Evolutionary conservation across 1,284 basidiomycete species (phyloP).

Genomic region (Tausonia pullulans): DNA sequence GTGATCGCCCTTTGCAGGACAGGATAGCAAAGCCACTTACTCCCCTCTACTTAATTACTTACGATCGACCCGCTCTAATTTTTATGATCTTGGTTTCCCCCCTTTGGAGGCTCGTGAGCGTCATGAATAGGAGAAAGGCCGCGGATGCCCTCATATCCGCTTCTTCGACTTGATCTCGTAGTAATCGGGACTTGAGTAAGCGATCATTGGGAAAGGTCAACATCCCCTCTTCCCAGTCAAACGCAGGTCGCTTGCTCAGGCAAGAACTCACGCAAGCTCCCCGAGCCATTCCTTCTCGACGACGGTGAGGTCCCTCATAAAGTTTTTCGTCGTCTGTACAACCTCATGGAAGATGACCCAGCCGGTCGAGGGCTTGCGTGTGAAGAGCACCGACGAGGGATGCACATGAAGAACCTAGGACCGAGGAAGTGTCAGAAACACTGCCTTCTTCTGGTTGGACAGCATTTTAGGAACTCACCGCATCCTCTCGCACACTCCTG

Average conservation of each 20-base stretch:
- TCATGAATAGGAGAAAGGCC: too few relatives aligned
- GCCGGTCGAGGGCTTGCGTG: constrained; percentile 71
- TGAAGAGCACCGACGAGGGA: constrained; percentile 89
- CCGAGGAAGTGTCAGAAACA: constrained; percentile 1
- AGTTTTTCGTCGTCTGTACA: constrained; percentile 81
- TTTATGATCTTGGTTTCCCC: too few relatives aligned
- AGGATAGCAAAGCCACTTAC: too few relatives aligned
- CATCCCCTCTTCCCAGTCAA: background rate
- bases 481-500: constrained; percentile 65
- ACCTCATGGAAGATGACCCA: constrained; percentile 96
- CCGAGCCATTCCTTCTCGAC: constrained; percentile 43
- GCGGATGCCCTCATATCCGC: background rate
- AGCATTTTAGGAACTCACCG: constrained; percentile 41
- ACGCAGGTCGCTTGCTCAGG: too few relatives aligned
- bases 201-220: background rate
- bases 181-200: constrained; percentile 19
- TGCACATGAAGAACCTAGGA: constrained; percentile 71
- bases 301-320: constrained; percentile 45
- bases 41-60: too few relatives aligned
- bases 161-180: constrained; percentile 19
- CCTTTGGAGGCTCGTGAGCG: too few relatives aligned
- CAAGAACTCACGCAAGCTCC: constrained; percentile 31
- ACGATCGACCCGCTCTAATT: too few relatives aligned
- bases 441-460: background rate
- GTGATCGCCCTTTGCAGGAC: background rate